A percentile compares a stretch with the other conserved stretches of the same genome.
Conservation (phyloP, 2,329 filamentous ascomycete genomes). For the Pyrenophora tritici-repentis region DNA sequence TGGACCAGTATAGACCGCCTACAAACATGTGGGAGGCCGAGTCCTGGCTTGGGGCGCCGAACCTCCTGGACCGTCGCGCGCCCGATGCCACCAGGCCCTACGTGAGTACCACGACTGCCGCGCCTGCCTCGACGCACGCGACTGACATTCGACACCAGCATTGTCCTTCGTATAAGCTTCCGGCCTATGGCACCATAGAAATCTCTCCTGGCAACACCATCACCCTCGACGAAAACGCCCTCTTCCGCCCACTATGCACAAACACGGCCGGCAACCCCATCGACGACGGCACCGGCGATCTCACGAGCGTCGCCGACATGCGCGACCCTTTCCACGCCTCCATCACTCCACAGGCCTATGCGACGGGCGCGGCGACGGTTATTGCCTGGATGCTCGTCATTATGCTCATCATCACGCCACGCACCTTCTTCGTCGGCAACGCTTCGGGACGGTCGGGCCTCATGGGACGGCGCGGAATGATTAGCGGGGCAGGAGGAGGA, state of each 20-base stretch:
- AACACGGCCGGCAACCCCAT: constrained; percentile 37
- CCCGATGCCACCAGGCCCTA: constrained; percentile 36
- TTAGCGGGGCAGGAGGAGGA: constrained; percentile 69
- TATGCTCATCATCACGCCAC: constrained; percentile 92
- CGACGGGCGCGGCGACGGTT: constrained; percentile 87
- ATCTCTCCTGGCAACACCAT: constrained; percentile 60
- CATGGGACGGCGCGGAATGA: constrained; percentile 80
- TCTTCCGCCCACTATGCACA: constrained; percentile 65
- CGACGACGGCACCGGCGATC: constrained; percentile 45
- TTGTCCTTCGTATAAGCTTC: constrained; percentile 67
- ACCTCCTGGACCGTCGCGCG: constrained; percentile 27
- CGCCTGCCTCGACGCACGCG: constrained; percentile 4
- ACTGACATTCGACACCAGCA: constrained; percentile 48
- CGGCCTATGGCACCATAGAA: constrained; percentile 61
- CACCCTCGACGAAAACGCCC: constrained; percentile 63
- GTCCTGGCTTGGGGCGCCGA: constrained; percentile 29
- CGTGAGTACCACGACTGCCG: constrained; percentile 31
- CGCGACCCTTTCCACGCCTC: constrained; percentile 92
- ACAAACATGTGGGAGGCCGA: constrained; percentile 38
- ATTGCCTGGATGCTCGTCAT: constrained; percentile 91
- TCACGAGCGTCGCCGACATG: constrained; percentile 65
- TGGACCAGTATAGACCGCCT: constrained; percentile 42
- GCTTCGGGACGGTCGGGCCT: constrained; percentile 69
- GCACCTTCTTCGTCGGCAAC: constrained; percentile 87
- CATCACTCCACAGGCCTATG: constrained; percentile 90